Base-by-base conservation (phyloP, 805 yeast genomes). In the Metschnikowia aberdeeniae region DNA sequence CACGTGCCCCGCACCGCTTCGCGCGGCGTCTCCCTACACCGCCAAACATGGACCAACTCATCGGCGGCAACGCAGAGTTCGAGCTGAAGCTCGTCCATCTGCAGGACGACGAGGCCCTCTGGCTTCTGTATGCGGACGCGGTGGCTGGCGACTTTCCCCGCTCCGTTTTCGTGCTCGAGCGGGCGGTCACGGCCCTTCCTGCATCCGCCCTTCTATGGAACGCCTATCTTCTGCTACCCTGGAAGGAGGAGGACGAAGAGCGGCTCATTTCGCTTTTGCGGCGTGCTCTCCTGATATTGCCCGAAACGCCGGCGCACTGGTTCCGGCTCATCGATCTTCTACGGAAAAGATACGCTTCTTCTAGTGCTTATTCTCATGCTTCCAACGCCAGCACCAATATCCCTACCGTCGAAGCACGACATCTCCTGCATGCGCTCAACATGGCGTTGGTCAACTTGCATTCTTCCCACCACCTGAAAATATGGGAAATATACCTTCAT, bases 401-500 rank as follows among this genome's bases (percentile, higher is more conserved):
- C 6, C 4, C 8, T 4, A 22, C 26, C 26, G 26, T 1, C 6
- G 8, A 7, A 13, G 20, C 40, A n/a, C 10, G 19, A 19, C 7
- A 9, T 13, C 10, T 6, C 11, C 43, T 27, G 37, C 28, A 29
- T 28, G 51, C 63, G 3, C 81, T 82, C 56, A 77, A 83, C 54
- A 54, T 59, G 26, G 75, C 84, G 0, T 60, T 86, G 7, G 66
- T 68, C 42, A 50, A 64, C 4, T 54, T 84, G 10, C 79, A 85
- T 0, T 42, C 72, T 5, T 58, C 76, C 0, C 81, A 78, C 45
- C 89, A 82, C 59, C 41, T 40, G 6, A 26, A 35, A 6, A 46
- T 68, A 3, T 71, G 76, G 76, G 72, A 73, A 4, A 51, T 67
- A 26, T 73, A 84, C 28, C 77, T 93, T 77, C 64, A 71, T 1